Percentiles rank a stretch among this genome's conserved stretches.
Conservation (phyloP, 1,284 basidiomycete genomes). For the Bjerkandera adusta region DNA sequence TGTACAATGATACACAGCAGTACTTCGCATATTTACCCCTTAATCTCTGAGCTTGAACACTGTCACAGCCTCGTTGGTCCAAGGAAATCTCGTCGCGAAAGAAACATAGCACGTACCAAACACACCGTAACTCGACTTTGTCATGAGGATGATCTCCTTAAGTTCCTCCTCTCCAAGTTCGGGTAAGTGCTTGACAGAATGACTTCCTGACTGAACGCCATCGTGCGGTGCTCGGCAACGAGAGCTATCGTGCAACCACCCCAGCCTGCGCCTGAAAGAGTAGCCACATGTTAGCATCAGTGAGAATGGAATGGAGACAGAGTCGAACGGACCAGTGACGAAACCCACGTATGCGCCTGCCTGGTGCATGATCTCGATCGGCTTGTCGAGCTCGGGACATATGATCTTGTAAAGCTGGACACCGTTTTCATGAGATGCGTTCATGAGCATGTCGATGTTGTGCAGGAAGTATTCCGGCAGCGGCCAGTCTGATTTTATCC, state of each 20-base stretch:
- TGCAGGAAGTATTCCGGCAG: conserved; percentile 32
- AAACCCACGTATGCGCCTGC: conserved; percentile 74
- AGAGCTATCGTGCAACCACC: conserved; percentile 88
- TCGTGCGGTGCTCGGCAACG: conserved; percentile 66
- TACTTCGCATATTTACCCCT: no score
- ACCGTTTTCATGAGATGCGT: conserved; percentile 74
- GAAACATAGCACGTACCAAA: conserved; percentile 57
- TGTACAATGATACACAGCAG: no score
- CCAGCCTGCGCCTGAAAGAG: conserved; percentile 75
- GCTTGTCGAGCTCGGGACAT: conserved; percentile 72
- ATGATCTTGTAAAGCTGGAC: conserved; percentile 72
- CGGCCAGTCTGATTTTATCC: conserved; percentile 2
- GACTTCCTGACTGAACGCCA: conserved; percentile 65
- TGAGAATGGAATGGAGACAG: not conserved
- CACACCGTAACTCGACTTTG: conserved; percentile 80
- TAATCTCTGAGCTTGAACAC: not conserved
- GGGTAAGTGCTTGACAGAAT: conserved; percentile 60
- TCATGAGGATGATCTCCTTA: conserved; percentile 78
- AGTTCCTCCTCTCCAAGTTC: conserved; percentile 59
- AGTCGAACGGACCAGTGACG: conserved; percentile 1
- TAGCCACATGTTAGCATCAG: not conserved
- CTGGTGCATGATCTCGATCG: conserved; percentile 57
- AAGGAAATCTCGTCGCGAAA: not conserved
- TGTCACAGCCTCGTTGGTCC: not conserved
- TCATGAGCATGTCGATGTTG: conserved; percentile 73